Evolutionary conservation across 805 yeast species (phyloP).

Genomic region (Lachancea fermentati): DNA sequence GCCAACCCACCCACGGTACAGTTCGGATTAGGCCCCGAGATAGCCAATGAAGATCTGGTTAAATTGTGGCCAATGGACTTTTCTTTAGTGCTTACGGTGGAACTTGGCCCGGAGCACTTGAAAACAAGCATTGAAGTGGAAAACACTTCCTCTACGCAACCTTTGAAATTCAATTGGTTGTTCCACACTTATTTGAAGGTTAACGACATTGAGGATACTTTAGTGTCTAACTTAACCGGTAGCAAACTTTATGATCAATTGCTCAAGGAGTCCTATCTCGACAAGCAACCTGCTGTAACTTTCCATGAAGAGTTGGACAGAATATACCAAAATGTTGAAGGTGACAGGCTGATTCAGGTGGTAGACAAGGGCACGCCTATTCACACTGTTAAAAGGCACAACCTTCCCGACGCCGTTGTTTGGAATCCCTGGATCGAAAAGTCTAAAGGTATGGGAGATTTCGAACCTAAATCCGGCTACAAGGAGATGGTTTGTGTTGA

Average conservation of each 20-base stretch:
- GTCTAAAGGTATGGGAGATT: constrained; percentile 80
- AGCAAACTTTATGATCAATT: constrained; percentile 73
- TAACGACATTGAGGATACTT: constrained; percentile 69
- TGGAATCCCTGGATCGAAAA: constrained; percentile 97
- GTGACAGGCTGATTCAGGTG: constrained; percentile 55
- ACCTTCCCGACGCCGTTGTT: constrained; percentile 69
- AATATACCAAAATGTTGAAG: constrained; percentile 61
- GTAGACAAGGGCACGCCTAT: constrained; percentile 65
- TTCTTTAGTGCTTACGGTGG: constrained; percentile 66
- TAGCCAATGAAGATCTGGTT: constrained; percentile 67
- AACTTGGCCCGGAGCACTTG: constrained; percentile 51
- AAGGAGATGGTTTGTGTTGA: constrained; percentile 89
- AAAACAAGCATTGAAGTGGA: constrained; percentile 69
- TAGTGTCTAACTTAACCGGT: constrained; percentile 75
- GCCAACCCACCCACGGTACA: constrained; percentile 74
- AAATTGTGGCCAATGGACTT: constrained; percentile 57
- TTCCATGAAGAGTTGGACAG: constrained; percentile 80
- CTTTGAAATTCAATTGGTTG: constrained; percentile 85
- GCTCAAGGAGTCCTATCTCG: constrained; percentile 52
- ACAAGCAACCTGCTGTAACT: constrained; percentile 67
- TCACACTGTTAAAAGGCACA: constrained; percentile 59
- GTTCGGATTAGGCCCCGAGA: constrained; percentile 85
- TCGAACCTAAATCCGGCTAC: constrained; percentile 79
- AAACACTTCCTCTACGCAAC: constrained; percentile 50
- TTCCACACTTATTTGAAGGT: constrained; percentile 86